Base-by-base conservation (phyloP, 805 yeast species). In the Yarrowia hollandica region DNA sequence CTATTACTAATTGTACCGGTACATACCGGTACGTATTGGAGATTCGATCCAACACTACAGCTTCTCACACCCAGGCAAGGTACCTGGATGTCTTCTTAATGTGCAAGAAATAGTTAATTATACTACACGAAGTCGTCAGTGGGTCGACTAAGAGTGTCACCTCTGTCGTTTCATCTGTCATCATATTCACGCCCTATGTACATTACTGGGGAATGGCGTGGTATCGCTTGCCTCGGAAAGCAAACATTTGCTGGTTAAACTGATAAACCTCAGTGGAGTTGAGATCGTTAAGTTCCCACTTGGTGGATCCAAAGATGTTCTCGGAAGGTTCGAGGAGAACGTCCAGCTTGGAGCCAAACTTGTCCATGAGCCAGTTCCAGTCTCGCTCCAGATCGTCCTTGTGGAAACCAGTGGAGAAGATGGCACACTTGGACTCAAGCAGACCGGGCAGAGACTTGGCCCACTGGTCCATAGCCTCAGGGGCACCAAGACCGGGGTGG, bases 211-310 rank as follows among this genome's bases (percentile, higher is more conserved):
- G 59, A 64, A 88, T 79, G 38, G 97, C 96, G 68, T 91, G 97
- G 75, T 94, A 94, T 71, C 99, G 82, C 79, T 92, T 94, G 65
- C 99, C 98, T 75, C 99, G 84, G 73, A 91, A 82, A 10, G 92
- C 99, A 72, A 90, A 91, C 60, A 94, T 74, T 69, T 84, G 83
- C 77, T 88, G 90, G 76, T 94, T 94, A 70, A 88, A 87, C 75
- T 88, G 96, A 77, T 86, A 92, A 14, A 90, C 88, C 70, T 92
- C 97, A 28, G 91, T 92, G 19, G 98, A 98, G 71, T 90, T 83
- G 63, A 83, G 74, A 71, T 92, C 98, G 67, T 91, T 94, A 67
- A 94, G 79, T 66, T 94, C 98, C 88, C 97, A 88, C 74, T 91
- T 91, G 18, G 96, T 87, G 28, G 95, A 85, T 41, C 88, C 86